Percentiles rank a stretch among this genome's conserved stretches.
These are phyloP conservation scores for Phytophthora boehmeriae DNA, from an alignment of 352 stramenopile genomes.

Conservation along the genomic window DNA sequence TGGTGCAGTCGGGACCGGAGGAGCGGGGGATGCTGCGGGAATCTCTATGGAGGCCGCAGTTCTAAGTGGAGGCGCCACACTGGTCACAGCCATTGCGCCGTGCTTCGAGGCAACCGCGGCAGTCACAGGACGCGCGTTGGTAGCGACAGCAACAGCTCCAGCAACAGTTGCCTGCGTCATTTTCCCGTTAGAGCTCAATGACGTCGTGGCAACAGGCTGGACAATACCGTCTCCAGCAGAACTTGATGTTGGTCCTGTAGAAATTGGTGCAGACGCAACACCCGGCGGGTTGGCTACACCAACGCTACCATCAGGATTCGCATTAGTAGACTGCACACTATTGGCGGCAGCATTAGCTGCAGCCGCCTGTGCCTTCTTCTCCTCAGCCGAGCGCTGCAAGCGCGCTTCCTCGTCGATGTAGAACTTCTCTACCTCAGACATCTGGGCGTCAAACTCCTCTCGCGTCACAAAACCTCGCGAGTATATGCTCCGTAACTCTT, in stretches of 20 bases:
- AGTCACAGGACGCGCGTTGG: constrained; percentile 4
- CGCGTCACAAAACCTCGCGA: constrained; percentile 63
- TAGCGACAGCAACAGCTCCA: not conserved
- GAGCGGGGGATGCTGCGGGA: not conserved
- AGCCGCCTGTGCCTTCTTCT: constrained; percentile 22
- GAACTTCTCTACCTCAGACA: constrained; percentile 39
- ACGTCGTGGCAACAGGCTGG: too few relatives aligned
- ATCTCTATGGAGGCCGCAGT: not conserved
- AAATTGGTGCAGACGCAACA: too few relatives aligned
- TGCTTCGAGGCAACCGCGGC: constrained; percentile 5
- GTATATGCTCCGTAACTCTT: constrained; percentile 48
- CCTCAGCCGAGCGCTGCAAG: constrained; percentile 33
- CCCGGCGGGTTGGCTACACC: too few relatives aligned
- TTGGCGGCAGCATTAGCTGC: constrained; percentile 18
- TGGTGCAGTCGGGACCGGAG: not conserved
- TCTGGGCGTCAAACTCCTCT: constrained; percentile 50
- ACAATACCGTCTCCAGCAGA: too few relatives aligned
- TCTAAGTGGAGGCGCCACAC: not conserved
- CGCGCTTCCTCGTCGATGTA: constrained; percentile 41
- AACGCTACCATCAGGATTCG: too few relatives aligned
- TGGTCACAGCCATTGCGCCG: not conserved
- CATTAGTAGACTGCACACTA: not conserved
- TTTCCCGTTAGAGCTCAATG: too few relatives aligned
- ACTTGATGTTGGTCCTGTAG: too few relatives aligned
- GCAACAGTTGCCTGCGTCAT: too few relatives aligned